These are phyloP conservation scores for Kodamaea restingae DNA, from an alignment of 805 yeast species.

Conservation along the genomic window DNA sequence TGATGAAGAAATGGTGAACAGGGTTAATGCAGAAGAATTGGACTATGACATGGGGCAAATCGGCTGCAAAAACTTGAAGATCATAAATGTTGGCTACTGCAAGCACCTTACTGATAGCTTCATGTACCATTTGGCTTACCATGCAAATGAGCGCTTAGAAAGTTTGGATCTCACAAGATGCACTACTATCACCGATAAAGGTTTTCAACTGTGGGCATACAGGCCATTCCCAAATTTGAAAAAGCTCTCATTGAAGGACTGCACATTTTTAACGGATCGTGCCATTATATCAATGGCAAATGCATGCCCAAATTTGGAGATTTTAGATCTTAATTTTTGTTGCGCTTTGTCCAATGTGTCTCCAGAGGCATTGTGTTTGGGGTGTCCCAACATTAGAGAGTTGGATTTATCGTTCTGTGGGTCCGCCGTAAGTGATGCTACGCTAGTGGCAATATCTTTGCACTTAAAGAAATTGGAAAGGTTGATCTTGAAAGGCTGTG, in stretches of 20 bases:
- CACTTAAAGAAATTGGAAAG: constrained; percentile 47
- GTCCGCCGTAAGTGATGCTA: constrained; percentile 71
- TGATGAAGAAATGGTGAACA: constrained; percentile 6
- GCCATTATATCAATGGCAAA: constrained; percentile 59
- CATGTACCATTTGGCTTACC: constrained; percentile 57
- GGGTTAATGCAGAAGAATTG: constrained; percentile 1
- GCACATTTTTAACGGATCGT: constrained; percentile 67
- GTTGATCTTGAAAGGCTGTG: constrained; percentile 62
- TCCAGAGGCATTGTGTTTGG: constrained; percentile 60
- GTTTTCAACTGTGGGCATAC: constrained; percentile 63
- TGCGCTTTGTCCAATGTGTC: constrained; percentile 70
- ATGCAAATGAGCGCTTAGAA: constrained; percentile 54
- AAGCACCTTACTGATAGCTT: constrained; percentile 68
- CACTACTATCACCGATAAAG: constrained; percentile 72
- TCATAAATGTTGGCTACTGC: constrained; percentile 65
- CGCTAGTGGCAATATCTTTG: constrained; percentile 56
- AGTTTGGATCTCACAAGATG: constrained; percentile 66
- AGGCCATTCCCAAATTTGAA: constrained; percentile 51
- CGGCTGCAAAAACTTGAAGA: constrained; percentile 59
- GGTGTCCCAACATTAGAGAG: constrained; percentile 52
- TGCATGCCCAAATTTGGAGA: constrained; percentile 54
- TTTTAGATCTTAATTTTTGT: constrained; percentile 65
- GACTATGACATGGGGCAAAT: constrained; percentile 17
- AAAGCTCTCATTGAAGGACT: constrained; percentile 58
- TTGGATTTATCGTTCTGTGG: constrained; percentile 73